Base-by-base conservation (phyloP, 192 early-diverging fungal species). In the Podila epicladia region DNA sequence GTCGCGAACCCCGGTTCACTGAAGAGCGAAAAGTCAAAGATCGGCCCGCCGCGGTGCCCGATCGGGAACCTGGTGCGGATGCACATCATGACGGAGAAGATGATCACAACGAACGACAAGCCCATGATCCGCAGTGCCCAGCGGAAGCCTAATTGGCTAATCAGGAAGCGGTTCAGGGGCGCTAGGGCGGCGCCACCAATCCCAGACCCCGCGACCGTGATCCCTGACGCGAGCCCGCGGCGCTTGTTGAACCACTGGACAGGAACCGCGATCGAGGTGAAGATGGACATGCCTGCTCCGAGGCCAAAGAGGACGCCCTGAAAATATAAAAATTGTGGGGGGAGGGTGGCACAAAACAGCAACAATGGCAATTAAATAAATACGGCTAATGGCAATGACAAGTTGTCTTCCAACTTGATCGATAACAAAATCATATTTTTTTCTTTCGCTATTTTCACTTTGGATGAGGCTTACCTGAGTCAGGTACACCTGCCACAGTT, bases 401-500 rank as follows among this genome's bases (percentile, higher is more conserved):
- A 20, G 9, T 9, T 33, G 53, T 3, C 53, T 55, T 20, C 53
- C 1, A 55, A 24, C 20, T 55, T 24, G n/a, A 38, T 41, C 32
- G 12, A 61, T 33, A 32, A 6, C 9, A 20, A 32, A 17, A 12
- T 28, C 58, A 19, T 31, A 22, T 45, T 9, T 20, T 49, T 29
- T n/a, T 45, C 33, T 3, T 33, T 33, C 33, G 2, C 33, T 33
- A 0, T 37, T 37, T 37, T 37, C 35, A 37, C 7, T 9, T 11
- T 37, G 50, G 50, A 19, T n/a, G 50, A 31, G 9, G 9, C 32
- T 57, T 60, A 78, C 86, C 63, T 93, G 88, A 0, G 92, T 76
- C 19, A 93, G 66, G 62, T 89, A 93, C 17, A 93, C 65, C 50
- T 93, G 91, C 92, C 92, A 93, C 7, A 91, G 69, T 38, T 86